Percentiles rank a stretch among this genome's conserved stretches.
Conservation (phyloP, 257 asterid species). For the Ilex asprella region DNA sequence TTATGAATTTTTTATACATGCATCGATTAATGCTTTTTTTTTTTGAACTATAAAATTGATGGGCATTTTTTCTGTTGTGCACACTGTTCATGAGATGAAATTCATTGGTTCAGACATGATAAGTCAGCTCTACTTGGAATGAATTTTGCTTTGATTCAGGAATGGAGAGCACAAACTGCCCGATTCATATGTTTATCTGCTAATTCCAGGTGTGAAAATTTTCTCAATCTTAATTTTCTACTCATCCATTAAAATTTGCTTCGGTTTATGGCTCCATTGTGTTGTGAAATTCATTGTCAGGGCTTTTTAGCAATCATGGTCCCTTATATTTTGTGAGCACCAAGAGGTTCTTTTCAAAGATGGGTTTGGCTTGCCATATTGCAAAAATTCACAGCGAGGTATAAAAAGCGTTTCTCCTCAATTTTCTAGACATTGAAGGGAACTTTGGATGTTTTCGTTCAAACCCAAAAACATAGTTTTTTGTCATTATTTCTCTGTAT, state of each 20-base stretch:
- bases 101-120: no score
- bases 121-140: no score
- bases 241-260: not conserved
- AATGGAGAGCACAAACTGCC: constrained; percentile 80
- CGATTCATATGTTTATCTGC: constrained; percentile 74
- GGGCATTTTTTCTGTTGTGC: no score
- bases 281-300: constrained; percentile 26
- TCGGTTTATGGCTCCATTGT: constrained; percentile 13
- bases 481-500: not conserved
- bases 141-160: constrained; percentile 29
- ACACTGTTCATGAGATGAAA: no score
- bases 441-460: not conserved
- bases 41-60: no score
- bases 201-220: constrained; percentile 69
- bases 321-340: constrained; percentile 81
- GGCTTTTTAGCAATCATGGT: constrained; percentile 90
- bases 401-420: constrained; percentile 3
- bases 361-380: constrained; percentile 90
- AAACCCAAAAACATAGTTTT: not conserved
- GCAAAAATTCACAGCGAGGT: constrained; percentile 96
- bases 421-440: not conserved
- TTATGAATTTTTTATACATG: no score
- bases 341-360: constrained; percentile 77
- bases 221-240: constrained; percentile 5
- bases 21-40: no score